These are phyloP conservation scores for Arctium minus DNA, from an alignment of 129 eudicot species.

Conservation along the genomic window DNA sequence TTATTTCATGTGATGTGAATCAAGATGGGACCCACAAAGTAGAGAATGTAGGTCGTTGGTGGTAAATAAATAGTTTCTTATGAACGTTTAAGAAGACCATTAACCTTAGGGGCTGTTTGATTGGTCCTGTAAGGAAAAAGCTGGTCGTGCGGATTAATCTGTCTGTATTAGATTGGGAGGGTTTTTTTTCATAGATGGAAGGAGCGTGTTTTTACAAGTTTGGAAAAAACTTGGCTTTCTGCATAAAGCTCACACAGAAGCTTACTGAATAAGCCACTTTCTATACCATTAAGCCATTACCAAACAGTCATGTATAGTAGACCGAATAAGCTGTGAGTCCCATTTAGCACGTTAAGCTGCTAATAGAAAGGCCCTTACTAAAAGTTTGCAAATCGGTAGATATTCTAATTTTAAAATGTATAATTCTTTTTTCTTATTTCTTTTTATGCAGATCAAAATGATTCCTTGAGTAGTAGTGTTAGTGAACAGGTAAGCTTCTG, in stretches of 20 bases:
- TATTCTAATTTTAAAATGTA: not conserved
- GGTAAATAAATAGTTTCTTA: not conserved
- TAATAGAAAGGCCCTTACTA: not conserved
- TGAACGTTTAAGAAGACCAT: not conserved
- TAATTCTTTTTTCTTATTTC: not conserved
- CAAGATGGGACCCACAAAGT: not conserved
- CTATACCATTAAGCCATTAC: too few relatives aligned
- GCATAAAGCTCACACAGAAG: too few relatives aligned
- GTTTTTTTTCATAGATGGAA: too few relatives aligned
- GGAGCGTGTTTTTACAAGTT: too few relatives aligned
- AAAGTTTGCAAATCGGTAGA: not conserved
- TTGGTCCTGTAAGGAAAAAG: too few relatives aligned
- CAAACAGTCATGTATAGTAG: too few relatives aligned
- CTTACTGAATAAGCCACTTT: too few relatives aligned
- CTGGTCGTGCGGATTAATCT: too few relatives aligned
- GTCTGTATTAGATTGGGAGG: too few relatives aligned
- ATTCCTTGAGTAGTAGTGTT: conserved; percentile 23
- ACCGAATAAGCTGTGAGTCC: too few relatives aligned
- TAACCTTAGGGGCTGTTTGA: too few relatives aligned
- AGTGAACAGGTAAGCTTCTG: conserved; percentile 43
- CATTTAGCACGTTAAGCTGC: not conserved
- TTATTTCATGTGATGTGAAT: not conserved
- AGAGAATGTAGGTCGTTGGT: not conserved
- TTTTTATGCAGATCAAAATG: conserved; percentile 44
- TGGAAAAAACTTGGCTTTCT: too few relatives aligned